A percentile compares a stretch with the other conserved stretches of the same genome.
phyloP scores from a whole-genome alignment of 495 filamentous ascomycete species.

The Penicillium waksmanii region DNA sequence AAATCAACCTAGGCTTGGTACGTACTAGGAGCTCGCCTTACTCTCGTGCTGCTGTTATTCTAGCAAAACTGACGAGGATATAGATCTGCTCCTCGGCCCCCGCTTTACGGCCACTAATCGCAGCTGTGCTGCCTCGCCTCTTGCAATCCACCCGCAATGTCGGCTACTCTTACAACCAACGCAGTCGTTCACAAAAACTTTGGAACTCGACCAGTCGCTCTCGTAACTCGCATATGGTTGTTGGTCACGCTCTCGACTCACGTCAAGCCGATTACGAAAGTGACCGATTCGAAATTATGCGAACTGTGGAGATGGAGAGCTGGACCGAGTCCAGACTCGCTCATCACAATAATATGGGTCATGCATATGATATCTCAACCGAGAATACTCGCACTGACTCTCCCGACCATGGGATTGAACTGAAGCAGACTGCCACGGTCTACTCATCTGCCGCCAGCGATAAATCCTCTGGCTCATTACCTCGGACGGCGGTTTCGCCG shows the following conservation, averaged over 20 bases:
- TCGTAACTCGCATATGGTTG: slow-evolving; percentile 14
- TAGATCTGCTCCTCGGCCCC: slow-evolving; percentile 60
- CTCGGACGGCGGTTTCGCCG: slow-evolving; percentile 1
- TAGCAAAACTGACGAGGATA: not conserved
- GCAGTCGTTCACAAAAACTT: slow-evolving; percentile 28
- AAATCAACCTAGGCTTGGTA: slow-evolving; percentile 65
- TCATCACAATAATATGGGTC: slow-evolving; percentile 18
- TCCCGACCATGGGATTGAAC: slow-evolving; percentile 20
- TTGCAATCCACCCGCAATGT: slow-evolving; percentile 34
- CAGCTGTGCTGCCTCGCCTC: slow-evolving; percentile 45
- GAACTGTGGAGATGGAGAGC: slow-evolving; percentile 42
- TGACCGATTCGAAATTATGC: slow-evolving; percentile 31
- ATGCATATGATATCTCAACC: slow-evolving; percentile 16
- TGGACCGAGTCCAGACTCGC: slow-evolving; percentile 30
- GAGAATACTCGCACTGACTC: slow-evolving; percentile 24
- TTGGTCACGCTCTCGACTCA: not conserved
- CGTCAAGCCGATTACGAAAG: slow-evolving; percentile 22
- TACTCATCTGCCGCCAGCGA: slow-evolving; percentile 9
- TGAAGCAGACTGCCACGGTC: slow-evolving; percentile 20
- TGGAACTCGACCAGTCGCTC: slow-evolving; percentile 32
- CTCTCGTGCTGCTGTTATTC: not conserved
- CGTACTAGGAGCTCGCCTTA: slow-evolving; percentile 28
- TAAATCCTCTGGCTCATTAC: slow-evolving; percentile 5
- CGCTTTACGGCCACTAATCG: slow-evolving; percentile 56
- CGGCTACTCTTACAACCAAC: slow-evolving; percentile 25